These are phyloP conservation scores for Triticum timopheevii DNA, from an alignment of 176 grass and related monocot genomes.

Conservation along the genomic window DNA sequence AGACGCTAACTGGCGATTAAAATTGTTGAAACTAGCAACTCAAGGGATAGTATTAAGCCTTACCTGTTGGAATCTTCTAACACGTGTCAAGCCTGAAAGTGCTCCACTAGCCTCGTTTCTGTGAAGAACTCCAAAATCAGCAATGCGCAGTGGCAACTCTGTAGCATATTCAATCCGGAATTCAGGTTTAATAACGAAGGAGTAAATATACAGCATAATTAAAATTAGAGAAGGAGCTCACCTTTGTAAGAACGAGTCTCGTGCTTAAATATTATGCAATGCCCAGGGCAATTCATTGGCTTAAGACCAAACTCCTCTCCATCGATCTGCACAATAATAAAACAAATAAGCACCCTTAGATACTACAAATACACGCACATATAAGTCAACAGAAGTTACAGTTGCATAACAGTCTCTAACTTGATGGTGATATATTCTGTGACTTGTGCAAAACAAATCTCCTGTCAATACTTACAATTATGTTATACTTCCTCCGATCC, in stretches of 20 bases:
- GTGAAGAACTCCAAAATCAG: slow-evolving; percentile 98
- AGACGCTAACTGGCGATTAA: too few relatives aligned
- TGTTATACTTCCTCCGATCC: too few relatives aligned
- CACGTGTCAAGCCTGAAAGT: slow-evolving; percentile 94
- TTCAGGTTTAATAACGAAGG: neutral
- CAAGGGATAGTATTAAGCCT: slow-evolving; percentile 7
- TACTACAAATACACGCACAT: neutral
- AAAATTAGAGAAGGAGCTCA: slow-evolving; percentile 39
- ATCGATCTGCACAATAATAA: slow-evolving; percentile 63
- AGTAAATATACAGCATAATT: slow-evolving; percentile 4
- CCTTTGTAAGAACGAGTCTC: slow-evolving; percentile 95
- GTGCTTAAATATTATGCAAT: slow-evolving; percentile 97
- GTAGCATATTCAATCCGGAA: slow-evolving; percentile 18
- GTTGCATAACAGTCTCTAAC: neutral
- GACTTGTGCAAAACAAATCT: neutral
- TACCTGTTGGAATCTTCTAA: slow-evolving; percentile 99
- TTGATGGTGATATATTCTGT: neutral
- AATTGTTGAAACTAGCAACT: neutral
- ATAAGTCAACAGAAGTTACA: neutral
- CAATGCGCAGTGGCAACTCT: slow-evolving; percentile 94
- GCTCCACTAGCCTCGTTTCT: slow-evolving; percentile 94
- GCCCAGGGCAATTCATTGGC: slow-evolving; percentile 99
- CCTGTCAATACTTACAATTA: neutral
- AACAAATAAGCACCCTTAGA: neutral
- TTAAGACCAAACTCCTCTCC: slow-evolving; percentile 98